A percentile compares a stretch with the other conserved stretches of the same genome.
These are phyloP conservation scores for Aspergillus sparsus DNA, from an alignment of 495 filamentous ascomycete species.

Conservation along the genomic window DNA sequence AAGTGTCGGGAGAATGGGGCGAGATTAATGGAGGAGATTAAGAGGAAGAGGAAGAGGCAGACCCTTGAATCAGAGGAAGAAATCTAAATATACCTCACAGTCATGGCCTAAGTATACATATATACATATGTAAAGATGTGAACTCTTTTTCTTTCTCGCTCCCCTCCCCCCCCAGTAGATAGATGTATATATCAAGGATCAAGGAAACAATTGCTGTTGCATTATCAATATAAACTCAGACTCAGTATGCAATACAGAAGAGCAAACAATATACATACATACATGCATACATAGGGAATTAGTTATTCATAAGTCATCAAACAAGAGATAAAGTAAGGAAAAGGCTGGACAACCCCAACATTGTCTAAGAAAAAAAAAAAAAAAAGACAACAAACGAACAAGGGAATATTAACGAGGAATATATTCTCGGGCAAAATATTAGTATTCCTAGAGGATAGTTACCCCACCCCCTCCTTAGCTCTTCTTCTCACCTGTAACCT, in stretches of 20 bases:
- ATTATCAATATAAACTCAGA: no score
- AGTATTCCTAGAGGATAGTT: not conserved
- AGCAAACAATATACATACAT: not conserved
- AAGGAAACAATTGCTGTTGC: no score
- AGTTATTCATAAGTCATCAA: not conserved
- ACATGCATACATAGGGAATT: not conserved
- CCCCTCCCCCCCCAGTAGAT: no score
- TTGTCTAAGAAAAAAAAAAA: not conserved
- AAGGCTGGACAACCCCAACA: not conserved
- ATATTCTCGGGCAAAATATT: not conserved
- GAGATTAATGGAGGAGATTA: constrained; percentile 36
- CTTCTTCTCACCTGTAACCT: constrained; percentile 28
- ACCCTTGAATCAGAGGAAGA: no score
- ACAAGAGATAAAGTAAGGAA: not conserved
- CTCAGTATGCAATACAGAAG: not conserved
- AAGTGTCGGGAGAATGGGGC: constrained; percentile 37
- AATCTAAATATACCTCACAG: no score
- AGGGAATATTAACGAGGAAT: constrained; percentile 12
- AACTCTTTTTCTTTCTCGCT: not conserved
- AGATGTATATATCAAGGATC: no score
- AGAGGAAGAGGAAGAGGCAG: constrained; percentile 18
- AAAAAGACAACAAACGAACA: constrained; percentile 10
- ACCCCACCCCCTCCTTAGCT: not conserved
- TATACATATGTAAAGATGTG: not conserved
- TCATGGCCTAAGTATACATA: not conserved